phyloP scores from a whole-genome alignment of 495 filamentous ascomycete species.

The Jackrogersella minutella region DNA sequence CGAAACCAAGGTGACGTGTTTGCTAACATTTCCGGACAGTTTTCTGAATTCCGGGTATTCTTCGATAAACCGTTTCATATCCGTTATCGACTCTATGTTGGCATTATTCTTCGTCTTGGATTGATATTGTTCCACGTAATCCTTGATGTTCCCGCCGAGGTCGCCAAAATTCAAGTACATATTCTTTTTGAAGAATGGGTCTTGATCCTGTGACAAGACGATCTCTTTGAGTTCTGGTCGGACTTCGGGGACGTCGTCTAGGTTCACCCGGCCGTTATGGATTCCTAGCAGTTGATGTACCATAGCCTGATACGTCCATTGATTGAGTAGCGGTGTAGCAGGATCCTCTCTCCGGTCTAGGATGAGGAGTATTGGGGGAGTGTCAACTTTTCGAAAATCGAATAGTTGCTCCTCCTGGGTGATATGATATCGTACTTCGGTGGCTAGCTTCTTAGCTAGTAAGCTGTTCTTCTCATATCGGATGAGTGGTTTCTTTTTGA shows the following conservation, averaged over 20 bases:
- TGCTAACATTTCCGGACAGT: slow-evolving; percentile 96
- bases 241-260: slow-evolving; percentile 87
- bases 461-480: slow-evolving; percentile 93
- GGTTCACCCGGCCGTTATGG: slow-evolving; percentile 87
- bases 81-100: slow-evolving; percentile 94
- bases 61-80: slow-evolving; percentile 99
- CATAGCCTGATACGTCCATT: slow-evolving; percentile 99
- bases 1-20: slow-evolving; percentile 94
- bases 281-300: slow-evolving; percentile 96
- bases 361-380: slow-evolving; percentile 89
- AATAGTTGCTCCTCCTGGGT: slow-evolving; percentile 97
- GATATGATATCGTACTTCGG: slow-evolving; percentile 88
- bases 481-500: slow-evolving; percentile 97
- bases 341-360: slow-evolving; percentile 94
- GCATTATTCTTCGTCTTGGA: slow-evolving; percentile 90
- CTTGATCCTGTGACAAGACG: slow-evolving; percentile 94
- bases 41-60: slow-evolving; percentile 98
- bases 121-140: slow-evolving; percentile 98
- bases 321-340: slow-evolving; percentile 91
- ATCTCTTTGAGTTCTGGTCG: slow-evolving; percentile 93
- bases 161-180: slow-evolving; percentile 99
- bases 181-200: slow-evolving; percentile 99
- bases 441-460: slow-evolving; percentile 89
- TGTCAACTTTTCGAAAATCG: slow-evolving; percentile 95
- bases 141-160: slow-evolving; percentile 95